These are phyloP conservation scores for Xylaria polymorpha DNA, from an alignment of 2,329 filamentous ascomycete genomes.

Conservation along the genomic window DNA sequence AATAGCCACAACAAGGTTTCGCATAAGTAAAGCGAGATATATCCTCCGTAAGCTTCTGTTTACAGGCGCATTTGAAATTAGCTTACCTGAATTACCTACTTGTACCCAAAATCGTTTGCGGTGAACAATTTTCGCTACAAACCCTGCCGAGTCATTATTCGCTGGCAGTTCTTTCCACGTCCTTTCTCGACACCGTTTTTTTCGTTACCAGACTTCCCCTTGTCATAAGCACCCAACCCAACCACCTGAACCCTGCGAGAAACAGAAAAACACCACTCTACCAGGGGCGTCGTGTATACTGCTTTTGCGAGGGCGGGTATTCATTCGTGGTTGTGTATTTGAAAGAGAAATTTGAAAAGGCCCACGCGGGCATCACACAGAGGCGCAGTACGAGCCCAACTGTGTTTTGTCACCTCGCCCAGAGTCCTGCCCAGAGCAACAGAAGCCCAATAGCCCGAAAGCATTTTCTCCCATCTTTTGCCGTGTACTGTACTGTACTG, in stretches of 20 bases:
- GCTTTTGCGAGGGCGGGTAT: constrained; percentile 3
- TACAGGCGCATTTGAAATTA: not conserved
- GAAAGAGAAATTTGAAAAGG: constrained; percentile 1
- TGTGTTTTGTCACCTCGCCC: constrained; percentile 14
- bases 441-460: constrained; percentile 22
- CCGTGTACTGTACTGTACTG: not conserved
- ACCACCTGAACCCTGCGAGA: constrained; percentile 15
- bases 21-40: constrained; percentile 18
- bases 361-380: constrained; percentile 16
- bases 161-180: constrained; percentile 16
- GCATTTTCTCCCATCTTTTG: not conserved
- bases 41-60: not conserved
- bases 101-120: not conserved
- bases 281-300: constrained; percentile 16
- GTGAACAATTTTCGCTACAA: not conserved
- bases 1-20: not conserved
- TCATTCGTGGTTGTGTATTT: constrained; percentile 9
- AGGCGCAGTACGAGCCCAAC: constrained; percentile 29
- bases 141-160: constrained; percentile 19
- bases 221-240: constrained; percentile 21
- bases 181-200: not conserved
- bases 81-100: too few species aligned
- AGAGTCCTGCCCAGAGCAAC: not conserved
- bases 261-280: not conserved
- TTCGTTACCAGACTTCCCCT: constrained; percentile 15